Percentiles rank a stretch among this genome's conserved stretches.
Evolutionary conservation across 2,329 filamentous ascomycete genomes (phyloP).

Genomic region (Xylariaceae sp.): DNA sequence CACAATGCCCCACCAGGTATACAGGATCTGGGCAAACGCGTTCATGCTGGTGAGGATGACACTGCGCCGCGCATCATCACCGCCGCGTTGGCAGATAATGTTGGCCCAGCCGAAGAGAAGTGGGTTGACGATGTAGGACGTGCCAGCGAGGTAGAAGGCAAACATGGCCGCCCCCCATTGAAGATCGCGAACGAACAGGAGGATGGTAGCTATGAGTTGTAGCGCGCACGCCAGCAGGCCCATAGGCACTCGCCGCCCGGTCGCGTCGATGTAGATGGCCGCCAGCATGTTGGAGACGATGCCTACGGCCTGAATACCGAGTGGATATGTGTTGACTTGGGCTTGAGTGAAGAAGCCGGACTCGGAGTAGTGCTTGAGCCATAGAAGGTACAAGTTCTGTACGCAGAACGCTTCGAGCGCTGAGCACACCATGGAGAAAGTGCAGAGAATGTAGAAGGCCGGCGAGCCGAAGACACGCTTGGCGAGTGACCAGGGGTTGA

Average conservation of each 20-base stretch:
- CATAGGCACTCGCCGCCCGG: slow-evolving; percentile 30
- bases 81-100: slow-evolving; percentile 30
- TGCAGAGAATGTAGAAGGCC: slow-evolving; percentile 32
- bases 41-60: not conserved
- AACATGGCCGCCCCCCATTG: slow-evolving; percentile 30
- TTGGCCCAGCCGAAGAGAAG: slow-evolving; percentile 35
- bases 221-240: slow-evolving; percentile 27
- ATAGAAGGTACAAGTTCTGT: slow-evolving; percentile 22
- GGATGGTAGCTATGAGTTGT: slow-evolving; percentile 28
- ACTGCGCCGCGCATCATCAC: slow-evolving; percentile 6
- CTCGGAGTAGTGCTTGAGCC: slow-evolving; percentile 17
- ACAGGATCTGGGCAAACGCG: slow-evolving; percentile 34
- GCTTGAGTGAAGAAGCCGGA: slow-evolving; percentile 20
- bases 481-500: slow-evolving; percentile 16
- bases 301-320: slow-evolving; percentile 33
- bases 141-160: slow-evolving; percentile 34
- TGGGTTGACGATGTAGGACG: slow-evolving; percentile 36
- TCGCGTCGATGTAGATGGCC: slow-evolving; percentile 17
- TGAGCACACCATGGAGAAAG: slow-evolving; percentile 32
- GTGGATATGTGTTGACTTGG: slow-evolving; percentile 31
- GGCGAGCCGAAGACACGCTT: slow-evolving; percentile 24
- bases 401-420: slow-evolving; percentile 29
- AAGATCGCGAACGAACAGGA: slow-evolving; percentile 29
- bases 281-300: slow-evolving; percentile 33
- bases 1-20: slow-evolving; percentile 41